These are phyloP conservation scores for Skeletonema marinoi DNA, from an alignment of 108 stramenopile genomes.

Conservation along the genomic window DNA sequence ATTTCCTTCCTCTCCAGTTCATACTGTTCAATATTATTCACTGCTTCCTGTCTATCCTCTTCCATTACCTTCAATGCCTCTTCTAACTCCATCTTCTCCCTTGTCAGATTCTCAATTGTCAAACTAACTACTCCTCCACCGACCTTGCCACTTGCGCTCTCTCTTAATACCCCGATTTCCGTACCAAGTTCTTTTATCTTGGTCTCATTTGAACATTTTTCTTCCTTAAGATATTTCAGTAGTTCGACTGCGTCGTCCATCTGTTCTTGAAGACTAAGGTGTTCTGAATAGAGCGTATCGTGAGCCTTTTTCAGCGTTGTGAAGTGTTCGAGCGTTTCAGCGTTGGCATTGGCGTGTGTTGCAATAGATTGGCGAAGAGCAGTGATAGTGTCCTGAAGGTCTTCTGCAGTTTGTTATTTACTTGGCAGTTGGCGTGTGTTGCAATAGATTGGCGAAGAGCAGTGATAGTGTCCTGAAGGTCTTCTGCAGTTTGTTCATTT, in stretches of 20 bases:
- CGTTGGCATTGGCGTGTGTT: constrained; percentile 34
- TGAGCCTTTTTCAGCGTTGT: constrained; percentile 27
- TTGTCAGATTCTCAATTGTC: constrained; percentile 31
- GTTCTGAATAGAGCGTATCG: constrained; percentile 25
- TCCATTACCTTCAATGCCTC: neutral
- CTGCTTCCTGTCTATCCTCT: neutral
- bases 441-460: constrained; percentile 22
- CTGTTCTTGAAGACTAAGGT: constrained; percentile 29
- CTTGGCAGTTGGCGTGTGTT: constrained; percentile 32
- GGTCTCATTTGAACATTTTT: constrained; percentile 20
- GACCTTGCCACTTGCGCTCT: constrained; percentile 4
- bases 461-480: constrained; percentile 30
- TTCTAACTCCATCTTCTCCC: constrained; percentile 35
- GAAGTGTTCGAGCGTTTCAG: constrained; percentile 32
- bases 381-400: constrained; percentile 30
- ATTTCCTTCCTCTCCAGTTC: neutral
- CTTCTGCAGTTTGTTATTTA: constrained; percentile 14
- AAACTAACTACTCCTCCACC: constrained; percentile 19
- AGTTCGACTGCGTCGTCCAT: constrained; percentile 50
- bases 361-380: constrained; percentile 22
- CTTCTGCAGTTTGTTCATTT: constrained; percentile 17
- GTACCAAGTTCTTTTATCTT: constrained; percentile 10
- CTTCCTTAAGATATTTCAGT: constrained; percentile 45
- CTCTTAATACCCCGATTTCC: constrained; percentile 5
- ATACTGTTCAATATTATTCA: neutral